Base-by-base conservation (phyloP, 1,284 basidiomycete species). In the Cutaneotrichosporon arboriforme region DNA sequence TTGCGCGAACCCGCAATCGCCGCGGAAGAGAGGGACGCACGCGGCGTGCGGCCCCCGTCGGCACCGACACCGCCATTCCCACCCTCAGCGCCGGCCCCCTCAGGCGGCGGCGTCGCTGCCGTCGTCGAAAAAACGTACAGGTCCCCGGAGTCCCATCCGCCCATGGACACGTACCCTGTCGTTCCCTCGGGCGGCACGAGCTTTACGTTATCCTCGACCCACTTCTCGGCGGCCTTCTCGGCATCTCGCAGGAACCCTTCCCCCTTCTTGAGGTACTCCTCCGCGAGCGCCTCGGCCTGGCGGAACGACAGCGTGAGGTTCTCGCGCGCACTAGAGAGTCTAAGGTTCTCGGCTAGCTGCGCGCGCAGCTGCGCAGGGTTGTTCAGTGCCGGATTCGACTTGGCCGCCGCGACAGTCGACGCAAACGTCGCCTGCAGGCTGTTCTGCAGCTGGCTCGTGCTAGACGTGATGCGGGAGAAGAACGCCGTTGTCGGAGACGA, bases 221-320 rank as follows among this genome's bases (percentile, higher is more conserved):
- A 87, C 51, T 85, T 85, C 15, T 85, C 53, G 60, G 86, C 85
- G 72, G 84, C 84, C 34, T 82, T 79, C 46, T 48, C 81, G 5
- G 88, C 85, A 61, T 85, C 84, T 60, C 81, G 49, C 38, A 63
- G 53, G 35, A 88, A 86, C 54, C 84, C 84, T 10, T 84, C 48
- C 60, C 86, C 85, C 73, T 85, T 85, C 39, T 83, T 80, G 26
- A 93, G 70, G 57, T 77, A 77, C 39, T 75, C 76, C 52, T 77
- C 76, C 14, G 86, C 86, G 59, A 90, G 86, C 66, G 87, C 88
- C 70, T 90, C 88, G 3, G 88, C 87, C 65, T 89, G 87, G 14
- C 81, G 80, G 38, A 82, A 78, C 41, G 67, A 69, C 13, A 73
- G 51, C 34, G 71, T 66, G 14, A 75, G 54, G 52, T 75, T 75